Evolutionary conservation across 2,329 filamentous ascomycete species (phyloP).

Genomic region (Dactylonectria estremocensis): DNA sequence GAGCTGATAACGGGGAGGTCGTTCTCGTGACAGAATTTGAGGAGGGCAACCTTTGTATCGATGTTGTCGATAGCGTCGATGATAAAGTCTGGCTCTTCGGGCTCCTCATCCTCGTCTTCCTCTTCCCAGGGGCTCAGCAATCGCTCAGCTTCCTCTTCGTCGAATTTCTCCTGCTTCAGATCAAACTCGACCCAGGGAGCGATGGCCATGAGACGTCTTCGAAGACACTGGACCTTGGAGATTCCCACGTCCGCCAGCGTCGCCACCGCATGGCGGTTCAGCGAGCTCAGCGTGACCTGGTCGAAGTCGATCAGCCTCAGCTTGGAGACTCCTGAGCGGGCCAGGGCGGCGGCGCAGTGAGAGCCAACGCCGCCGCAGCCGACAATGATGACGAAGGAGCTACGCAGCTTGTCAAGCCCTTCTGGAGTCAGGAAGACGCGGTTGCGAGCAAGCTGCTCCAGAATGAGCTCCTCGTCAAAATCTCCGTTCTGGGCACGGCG

Average conservation of each 20-base stretch:
- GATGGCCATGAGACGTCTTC: conserved; percentile 85
- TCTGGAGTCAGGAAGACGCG: conserved; percentile 89
- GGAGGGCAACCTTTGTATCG: conserved; percentile 91
- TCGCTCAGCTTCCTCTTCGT: conserved; percentile 73
- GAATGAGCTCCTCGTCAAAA: conserved; percentile 84
- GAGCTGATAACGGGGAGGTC: conserved; percentile 88
- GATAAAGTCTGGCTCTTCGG: conserved; percentile 84
- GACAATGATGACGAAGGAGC: conserved; percentile 89
- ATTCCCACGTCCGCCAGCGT: conserved; percentile 94
- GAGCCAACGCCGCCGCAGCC: conserved; percentile 96
- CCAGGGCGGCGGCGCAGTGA: conserved; percentile 88
- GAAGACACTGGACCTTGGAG: conserved; percentile 90
- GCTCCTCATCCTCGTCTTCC: conserved; percentile 58
- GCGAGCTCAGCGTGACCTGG: conserved; percentile 93
- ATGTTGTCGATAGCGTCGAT: conserved; percentile 99
- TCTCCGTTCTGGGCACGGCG: conserved; percentile 73
- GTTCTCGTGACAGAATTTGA: conserved; percentile 88
- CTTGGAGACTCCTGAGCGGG: conserved; percentile 89
- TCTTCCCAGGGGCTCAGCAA: conserved; percentile 78
- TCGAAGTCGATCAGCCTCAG: conserved; percentile 96
- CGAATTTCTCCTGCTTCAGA: conserved; percentile 87
- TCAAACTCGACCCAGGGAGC: conserved; percentile 95
- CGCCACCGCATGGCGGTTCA: conserved; percentile 96
- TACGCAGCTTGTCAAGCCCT: conserved; percentile 84
- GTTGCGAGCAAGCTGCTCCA: conserved; percentile 95